Base-by-base conservation (phyloP, 306 rosid species). In the Prunus fruticosa region DNA sequence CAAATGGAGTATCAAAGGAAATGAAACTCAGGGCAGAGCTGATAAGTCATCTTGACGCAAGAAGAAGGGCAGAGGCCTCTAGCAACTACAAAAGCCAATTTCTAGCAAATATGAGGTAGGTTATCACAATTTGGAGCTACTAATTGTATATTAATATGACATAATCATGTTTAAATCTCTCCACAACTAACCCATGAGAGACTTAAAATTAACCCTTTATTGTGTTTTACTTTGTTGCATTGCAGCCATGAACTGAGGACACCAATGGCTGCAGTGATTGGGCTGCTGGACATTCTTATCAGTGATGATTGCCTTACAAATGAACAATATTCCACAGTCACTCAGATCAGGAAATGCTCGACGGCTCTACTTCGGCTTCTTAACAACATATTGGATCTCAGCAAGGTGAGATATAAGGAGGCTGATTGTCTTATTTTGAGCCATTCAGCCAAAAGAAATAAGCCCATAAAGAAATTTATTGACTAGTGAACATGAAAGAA, bases 261-360 rank as follows among this genome's bases (percentile, higher is more conserved):
- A 11, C 99, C 99, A 3, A 96, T 92, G 99, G 99, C 99, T 49
- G 99, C 99, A 25, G 99, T 96, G 67, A 96, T 96, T 47, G 99
- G 99, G 60, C 80, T 96, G 83, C 91, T 96, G 57, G 99, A 96
- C 91, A 96, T 96, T 82, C 98, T 96, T 30, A 92, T 96, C 83
- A 88, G 89, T 15, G 99, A 96, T 81, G 99, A 96, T 68, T 96
- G 98, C 81, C 97, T 92, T 75, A 87, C 97, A 79, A 96, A 89
- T 69, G 99, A 96, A 81, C 99, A 96, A 79, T 92, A 87, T 50
- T 76, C 93, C 11, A 96, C 99, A 8, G 93, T 96, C 56, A 89
- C 97, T 63, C 98, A 96, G 88, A 96, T 96, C 63, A 86, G 99
- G 77, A 92, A 92, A 89, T 92, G 98, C 80, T 96, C 99, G 53